These are phyloP conservation scores for maize (Zea mays) DNA, from an alignment of 176 grass and related monocot species.

Conservation along the genomic window DNA sequence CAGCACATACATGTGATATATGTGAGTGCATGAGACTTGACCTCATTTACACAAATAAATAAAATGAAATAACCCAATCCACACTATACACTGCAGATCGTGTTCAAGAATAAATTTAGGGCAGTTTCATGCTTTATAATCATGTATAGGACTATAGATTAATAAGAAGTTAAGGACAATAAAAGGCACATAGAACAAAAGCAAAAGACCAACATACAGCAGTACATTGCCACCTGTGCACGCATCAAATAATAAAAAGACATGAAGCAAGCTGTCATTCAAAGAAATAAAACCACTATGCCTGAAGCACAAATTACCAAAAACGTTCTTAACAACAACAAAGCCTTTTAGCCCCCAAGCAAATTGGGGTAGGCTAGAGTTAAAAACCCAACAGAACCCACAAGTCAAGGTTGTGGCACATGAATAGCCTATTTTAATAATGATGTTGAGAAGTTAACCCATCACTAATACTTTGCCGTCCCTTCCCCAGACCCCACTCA, in stretches of 20 bases:
- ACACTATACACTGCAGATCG: not conserved
- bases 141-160: not conserved
- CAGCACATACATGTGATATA: not conserved
- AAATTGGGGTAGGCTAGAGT: too few species aligned
- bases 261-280: not conserved
- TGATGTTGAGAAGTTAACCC: not conserved
- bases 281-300: not conserved
- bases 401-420: too few species aligned
- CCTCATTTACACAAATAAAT: not conserved
- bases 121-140: conserved; percentile 2
- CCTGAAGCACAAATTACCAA: not conserved
- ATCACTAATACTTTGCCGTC: not conserved
- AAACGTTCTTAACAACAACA: too few species aligned
- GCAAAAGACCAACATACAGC: not conserved
- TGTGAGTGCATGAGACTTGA: not conserved
- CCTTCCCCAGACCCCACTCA: too few species aligned
- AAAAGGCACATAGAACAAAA: not conserved
- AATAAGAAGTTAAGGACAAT: not conserved
- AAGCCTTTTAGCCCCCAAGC: too few species aligned
- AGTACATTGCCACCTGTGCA: not conserved
- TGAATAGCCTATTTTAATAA: not conserved
- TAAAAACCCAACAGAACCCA: too few species aligned
- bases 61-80: not conserved
- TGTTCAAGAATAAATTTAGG: conserved; percentile 5
- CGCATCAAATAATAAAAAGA: not conserved